Evolutionary conservation across 768 basidiomycete genomes (phyloP).

Genomic region (Thelephora ganbajun): DNA sequence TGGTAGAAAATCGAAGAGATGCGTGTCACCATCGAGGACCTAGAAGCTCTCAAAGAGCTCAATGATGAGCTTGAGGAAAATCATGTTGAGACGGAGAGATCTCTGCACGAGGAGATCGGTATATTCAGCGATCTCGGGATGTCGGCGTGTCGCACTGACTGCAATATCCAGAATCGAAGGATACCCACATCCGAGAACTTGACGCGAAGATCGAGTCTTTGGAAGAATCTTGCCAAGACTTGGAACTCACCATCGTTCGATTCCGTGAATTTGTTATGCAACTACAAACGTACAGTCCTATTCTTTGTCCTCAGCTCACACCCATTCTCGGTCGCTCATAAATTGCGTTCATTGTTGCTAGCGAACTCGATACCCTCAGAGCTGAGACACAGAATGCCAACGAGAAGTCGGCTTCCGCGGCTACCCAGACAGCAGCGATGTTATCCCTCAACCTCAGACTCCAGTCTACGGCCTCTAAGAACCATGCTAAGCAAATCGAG

Average conservation of each 20-base stretch:
- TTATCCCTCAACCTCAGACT: conserved; percentile 92
- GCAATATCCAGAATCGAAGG: conserved; percentile 44
- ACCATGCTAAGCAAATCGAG: conserved; percentile 81
- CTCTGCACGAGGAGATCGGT: conserved; percentile 84
- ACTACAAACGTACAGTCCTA: conserved; percentile 53
- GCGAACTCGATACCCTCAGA: conserved; percentile 77
- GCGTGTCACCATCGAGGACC: conserved; percentile 89
- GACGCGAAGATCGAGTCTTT: conserved; percentile 46
- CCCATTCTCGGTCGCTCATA: not conserved
- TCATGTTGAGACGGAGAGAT: conserved; percentile 86
- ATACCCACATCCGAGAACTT: conserved; percentile 56
- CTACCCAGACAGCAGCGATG: conserved; percentile 83
- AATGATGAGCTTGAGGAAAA: conserved; percentile 97
- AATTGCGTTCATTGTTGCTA: conserved; percentile 16
- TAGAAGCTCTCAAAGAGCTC: conserved; percentile 90
- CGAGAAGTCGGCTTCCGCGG: conserved; percentile 68
- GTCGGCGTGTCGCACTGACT: conserved; percentile 1
- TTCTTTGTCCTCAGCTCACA: not conserved
- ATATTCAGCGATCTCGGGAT: conserved; percentile 10
- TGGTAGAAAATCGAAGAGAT: conserved; percentile 92
- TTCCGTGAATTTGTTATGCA: conserved; percentile 86
- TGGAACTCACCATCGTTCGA: conserved; percentile 77
- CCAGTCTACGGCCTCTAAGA: conserved; percentile 82
- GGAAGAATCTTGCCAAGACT: conserved; percentile 72
- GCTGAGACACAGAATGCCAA: conserved; percentile 77